phyloP scores from a whole-genome alignment of 1,139 yeast genomes.

The Nadsonia commutata region DNA sequence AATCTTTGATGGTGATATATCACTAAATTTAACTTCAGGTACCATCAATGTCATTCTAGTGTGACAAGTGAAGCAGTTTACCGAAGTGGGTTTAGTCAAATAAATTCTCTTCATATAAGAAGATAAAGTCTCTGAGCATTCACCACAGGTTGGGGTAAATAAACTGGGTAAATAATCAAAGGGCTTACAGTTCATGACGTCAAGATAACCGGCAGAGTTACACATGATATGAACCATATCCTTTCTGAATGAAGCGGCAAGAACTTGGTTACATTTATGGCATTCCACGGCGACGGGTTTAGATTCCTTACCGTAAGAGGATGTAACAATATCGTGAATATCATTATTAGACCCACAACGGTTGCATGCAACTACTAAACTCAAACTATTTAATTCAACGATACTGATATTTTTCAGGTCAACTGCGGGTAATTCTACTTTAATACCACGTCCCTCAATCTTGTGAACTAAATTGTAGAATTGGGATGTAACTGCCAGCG shows the following conservation, averaged over 20 bases:
- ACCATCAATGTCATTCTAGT: constrained; percentile 21
- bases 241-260: constrained; percentile 25
- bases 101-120: constrained; percentile 22
- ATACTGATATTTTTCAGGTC: constrained; percentile 21
- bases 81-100: constrained; percentile 19
- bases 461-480: constrained; percentile 7
- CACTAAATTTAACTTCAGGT: constrained; percentile 21
- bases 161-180: constrained; percentile 24
- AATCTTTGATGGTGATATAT: constrained; percentile 14
- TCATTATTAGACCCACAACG: constrained; percentile 26
- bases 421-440: constrained; percentile 20
- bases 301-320: constrained; percentile 24
- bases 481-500: constrained; percentile 1
- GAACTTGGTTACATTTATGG: constrained; percentile 22
- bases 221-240: constrained; percentile 21
- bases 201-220: constrained; percentile 23
- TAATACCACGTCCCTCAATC: constrained; percentile 21
- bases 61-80: constrained; percentile 25
- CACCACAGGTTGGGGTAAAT: constrained; percentile 25
- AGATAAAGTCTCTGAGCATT: constrained; percentile 19
- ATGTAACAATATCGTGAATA: constrained; percentile 20
- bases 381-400: constrained; percentile 22
- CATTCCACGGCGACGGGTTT: constrained; percentile 22
- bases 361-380: constrained; percentile 23
- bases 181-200: constrained; percentile 24